Evolutionary conservation across 306 rosid genomes (phyloP), one percentile per base, ranked within the genome.

Genomic region (Prunus armeniaca): DNA sequence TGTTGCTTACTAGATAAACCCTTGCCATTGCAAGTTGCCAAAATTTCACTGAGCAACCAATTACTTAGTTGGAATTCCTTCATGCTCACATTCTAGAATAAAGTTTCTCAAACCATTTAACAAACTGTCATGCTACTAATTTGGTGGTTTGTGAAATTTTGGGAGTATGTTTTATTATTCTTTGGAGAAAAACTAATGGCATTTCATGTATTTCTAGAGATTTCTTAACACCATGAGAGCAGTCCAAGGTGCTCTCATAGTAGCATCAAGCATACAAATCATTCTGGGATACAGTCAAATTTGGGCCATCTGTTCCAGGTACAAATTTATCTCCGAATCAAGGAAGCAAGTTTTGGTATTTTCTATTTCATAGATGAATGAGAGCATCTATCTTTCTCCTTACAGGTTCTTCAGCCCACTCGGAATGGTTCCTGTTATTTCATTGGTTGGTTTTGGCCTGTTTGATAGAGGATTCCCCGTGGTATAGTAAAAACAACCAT

Each of bases 221-320:
- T 96, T 96, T 86, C 78, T 88, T 8, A 91, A 56, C 81, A 96
- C 98, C 52, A 96, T 92, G 98, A 89, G 91, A 80, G 99, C 98
- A 70, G 96, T 91, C 22, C 99, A 96, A 86, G 99, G 98, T 69
- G 97, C 99, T 65, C 80, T 88, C 28, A 93, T 96, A 69, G 93
- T 88, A 63, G 93, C 97, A 66, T 92, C 98, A 78, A 96, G 99
- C 83, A 81, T 96, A 88, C 97, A 96, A 77, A 93, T 96, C 66
- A 89, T 96, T 72, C 78, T 96, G 83, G 99, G 99, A 20, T 96
- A 87, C 83, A 96, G 99, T 82, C 99, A 96, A 72, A 64, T 93
- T 61, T 96, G 99, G 99, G 98, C 93, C 83, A 92, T 96, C 50
- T 96, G 98, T 81, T 92, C 99, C 75, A 89, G 99, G 99, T 96